Evolutionary conservation across 2,329 filamentous ascomycete species (phyloP).

Genomic region (Alternaria gansuensis): DNA sequence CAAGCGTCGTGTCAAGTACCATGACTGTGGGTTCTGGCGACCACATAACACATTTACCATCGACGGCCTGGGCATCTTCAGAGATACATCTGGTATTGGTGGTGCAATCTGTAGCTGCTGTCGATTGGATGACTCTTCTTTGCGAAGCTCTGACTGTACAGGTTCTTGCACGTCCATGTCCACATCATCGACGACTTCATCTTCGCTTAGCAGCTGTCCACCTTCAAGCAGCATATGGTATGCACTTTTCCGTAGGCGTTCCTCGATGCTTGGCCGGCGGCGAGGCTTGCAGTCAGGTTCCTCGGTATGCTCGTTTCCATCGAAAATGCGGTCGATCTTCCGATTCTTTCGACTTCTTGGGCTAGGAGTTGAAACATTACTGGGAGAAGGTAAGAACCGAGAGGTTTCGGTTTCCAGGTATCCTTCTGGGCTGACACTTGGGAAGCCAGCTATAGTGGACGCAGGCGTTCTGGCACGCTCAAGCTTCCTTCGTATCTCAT

Average conservation of each 20-base stretch:
- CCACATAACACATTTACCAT: slow-evolving; percentile 8
- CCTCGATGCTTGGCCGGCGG: neutral
- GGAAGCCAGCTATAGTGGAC: neutral
- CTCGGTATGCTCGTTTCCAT: neutral
- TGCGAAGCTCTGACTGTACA: neutral
- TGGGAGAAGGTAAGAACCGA: neutral
- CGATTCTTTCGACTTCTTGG: neutral
- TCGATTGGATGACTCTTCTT: neutral
- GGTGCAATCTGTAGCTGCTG: neutral
- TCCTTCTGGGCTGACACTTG: neutral
- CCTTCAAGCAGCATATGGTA: slow-evolving; percentile 1
- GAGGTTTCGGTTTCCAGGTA: neutral
- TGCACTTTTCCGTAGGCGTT: neutral
- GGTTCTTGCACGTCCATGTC: neutral
- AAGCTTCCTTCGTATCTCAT: neutral
- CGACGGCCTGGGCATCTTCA: neutral
- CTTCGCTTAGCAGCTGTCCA: neutral
- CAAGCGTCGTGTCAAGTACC: slow-evolving; percentile 9
- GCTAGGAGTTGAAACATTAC: rapidly evolving
- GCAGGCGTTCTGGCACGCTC: neutral
- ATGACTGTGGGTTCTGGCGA: neutral
- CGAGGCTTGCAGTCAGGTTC: neutral
- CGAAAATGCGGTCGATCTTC: neutral
- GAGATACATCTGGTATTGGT: neutral
- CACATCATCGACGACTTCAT: neutral